Base-by-base conservation (phyloP, 208 protist species). In the Naegleria fowleri region DNA sequence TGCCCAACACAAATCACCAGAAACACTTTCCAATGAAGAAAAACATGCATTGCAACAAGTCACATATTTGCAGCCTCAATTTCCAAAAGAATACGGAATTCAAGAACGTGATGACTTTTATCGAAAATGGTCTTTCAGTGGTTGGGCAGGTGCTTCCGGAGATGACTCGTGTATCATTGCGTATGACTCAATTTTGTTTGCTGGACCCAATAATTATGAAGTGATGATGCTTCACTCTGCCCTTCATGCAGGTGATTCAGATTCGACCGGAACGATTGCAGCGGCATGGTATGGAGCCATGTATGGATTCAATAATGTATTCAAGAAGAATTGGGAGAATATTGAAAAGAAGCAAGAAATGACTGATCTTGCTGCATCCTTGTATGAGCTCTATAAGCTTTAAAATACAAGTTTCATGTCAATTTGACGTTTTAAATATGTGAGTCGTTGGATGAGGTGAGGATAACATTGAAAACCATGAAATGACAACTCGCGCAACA, bases 141-240 rank as follows among this genome's bases (percentile, higher is more conserved):
- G 58, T 36, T 86, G 41, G 75, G 84, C 36, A 25, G 90, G 90
- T 25, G 90, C 75, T 19, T 41, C 22, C 22, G 90, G 90, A 41
- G 58, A 92, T 83, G 90, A 92, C 48, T 51, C 43, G 7, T 40
- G 36, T 16, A 67, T 92, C 29, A 92, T 92, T 67, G 90, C 90
- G 4, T 88, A 89, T 88, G 90, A 92, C 76, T 22, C 90, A 5
- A 29, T 92, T 15, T 83, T 92, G 39, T 22, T 33, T 52, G 55
- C 79, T 39, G 25, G 41, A 19, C 48, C 48, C 9, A 76, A 88
- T 22, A 59, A 87, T 58, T 92, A 67, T 67, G 90, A 86, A 43
- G 22, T 16, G 2, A 43, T 92, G 85, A 67, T 90, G 41, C 22
- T 41, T 9, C 29, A n/a, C 25, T 67, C 29, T 51, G 67, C 48